These are phyloP conservation scores for Xylariaceae sp. DNA, from an alignment of 2,329 filamentous ascomycete species.

Conservation along the genomic window DNA sequence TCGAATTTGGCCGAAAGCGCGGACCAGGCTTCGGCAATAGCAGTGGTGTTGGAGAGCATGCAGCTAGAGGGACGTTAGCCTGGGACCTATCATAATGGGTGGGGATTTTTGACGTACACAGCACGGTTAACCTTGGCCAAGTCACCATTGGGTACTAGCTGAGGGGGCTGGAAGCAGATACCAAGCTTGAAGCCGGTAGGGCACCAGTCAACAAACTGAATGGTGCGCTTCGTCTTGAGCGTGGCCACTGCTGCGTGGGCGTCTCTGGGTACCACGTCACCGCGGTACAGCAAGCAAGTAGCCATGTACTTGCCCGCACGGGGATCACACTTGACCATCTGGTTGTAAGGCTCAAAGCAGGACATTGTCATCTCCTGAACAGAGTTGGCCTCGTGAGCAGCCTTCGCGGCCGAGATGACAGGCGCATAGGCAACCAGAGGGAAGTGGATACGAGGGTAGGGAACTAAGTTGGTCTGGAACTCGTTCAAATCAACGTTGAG, in stretches of 20 bases:
- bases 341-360: slow-evolving; percentile 99
- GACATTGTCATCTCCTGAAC: slow-evolving; percentile 98
- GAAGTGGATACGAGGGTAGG: slow-evolving; percentile 99
- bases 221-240: slow-evolving; percentile 98
- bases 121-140: slow-evolving; percentile 97
- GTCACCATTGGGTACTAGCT: slow-evolving; percentile 94
- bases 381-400: slow-evolving; percentile 95
- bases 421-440: slow-evolving; percentile 94
- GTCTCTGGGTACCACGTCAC: slow-evolving; percentile 96
- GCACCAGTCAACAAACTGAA: slow-evolving; percentile 99
- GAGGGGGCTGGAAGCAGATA: slow-evolving; percentile 98
- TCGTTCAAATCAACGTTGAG: slow-evolving; percentile 99
- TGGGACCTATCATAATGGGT: neutral
- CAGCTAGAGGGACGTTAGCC: slow-evolving; percentile 52
- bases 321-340: slow-evolving; percentile 99
- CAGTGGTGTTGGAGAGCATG: slow-evolving; percentile 99
- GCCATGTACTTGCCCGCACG: slow-evolving; percentile 99
- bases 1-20: slow-evolving; percentile 97
- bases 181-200: slow-evolving; percentile 99
- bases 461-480: slow-evolving; percentile 99
- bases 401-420: slow-evolving; percentile 91
- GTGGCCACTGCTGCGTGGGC: slow-evolving; percentile 87
- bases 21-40: slow-evolving; percentile 97
- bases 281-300: slow-evolving; percentile 95
- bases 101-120: slow-evolving; percentile 75